Percentiles rank a stretch among this genome's conserved stretches.
Conservation (phyloP, 2,329 filamentous ascomycete genomes). For the Coleophoma crateriformis region DNA sequence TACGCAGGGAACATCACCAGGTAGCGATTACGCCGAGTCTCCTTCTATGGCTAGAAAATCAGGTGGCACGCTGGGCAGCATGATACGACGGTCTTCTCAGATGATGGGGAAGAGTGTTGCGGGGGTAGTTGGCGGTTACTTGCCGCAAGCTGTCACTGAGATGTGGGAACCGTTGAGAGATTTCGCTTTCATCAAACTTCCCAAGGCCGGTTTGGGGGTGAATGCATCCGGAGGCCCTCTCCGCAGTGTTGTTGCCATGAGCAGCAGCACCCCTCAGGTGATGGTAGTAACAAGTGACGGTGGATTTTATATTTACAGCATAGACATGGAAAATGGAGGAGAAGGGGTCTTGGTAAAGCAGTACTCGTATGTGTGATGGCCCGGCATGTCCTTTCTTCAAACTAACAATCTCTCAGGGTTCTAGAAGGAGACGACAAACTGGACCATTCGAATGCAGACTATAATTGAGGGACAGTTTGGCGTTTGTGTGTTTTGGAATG, state of each 20-base stretch:
- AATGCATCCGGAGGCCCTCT: constrained; percentile 46
- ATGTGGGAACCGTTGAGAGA: constrained; percentile 96
- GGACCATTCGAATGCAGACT: constrained; percentile 23
- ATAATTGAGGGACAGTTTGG: constrained; percentile 12
- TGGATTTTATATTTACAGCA: constrained; percentile 89
- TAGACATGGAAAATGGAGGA: constrained; percentile 90
- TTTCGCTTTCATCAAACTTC: constrained; percentile 94
- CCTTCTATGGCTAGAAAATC: constrained; percentile 36
- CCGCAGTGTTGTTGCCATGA: constrained; percentile 95
- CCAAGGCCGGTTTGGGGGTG: constrained; percentile 44
- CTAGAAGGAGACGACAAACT: constrained; percentile 26
- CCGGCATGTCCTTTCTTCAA: neutral
- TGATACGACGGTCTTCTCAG: constrained; percentile 91
- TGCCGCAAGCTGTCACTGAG: constrained; percentile 89
- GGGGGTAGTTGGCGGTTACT: constrained; percentile 82
- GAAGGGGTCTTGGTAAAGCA: constrained; percentile 89
- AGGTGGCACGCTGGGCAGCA: constrained; percentile 79
- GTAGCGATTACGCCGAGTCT: constrained; percentile 21
- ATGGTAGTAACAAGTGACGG: constrained; percentile 98
- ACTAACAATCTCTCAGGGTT: constrained; percentile 16
- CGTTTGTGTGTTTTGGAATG: neutral
- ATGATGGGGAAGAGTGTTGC: constrained; percentile 87
- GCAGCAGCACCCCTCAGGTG: constrained; percentile 86
- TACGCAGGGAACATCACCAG: constrained; percentile 19
- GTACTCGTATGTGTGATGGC: constrained; percentile 67